Evolutionary conservation across 805 yeast species (phyloP).

Genomic region (Pichia nanzhaoensis): DNA sequence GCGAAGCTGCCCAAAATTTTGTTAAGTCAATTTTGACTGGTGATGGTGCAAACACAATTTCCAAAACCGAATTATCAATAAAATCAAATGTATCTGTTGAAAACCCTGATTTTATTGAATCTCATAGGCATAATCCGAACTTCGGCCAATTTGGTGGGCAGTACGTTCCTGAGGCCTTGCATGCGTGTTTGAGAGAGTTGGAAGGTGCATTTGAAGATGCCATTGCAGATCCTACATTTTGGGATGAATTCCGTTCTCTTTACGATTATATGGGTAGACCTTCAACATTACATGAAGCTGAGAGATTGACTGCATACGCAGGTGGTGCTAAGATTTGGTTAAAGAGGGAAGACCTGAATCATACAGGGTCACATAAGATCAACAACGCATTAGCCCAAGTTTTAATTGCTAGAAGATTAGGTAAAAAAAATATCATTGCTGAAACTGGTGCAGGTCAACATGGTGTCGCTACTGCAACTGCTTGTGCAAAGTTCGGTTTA

Average conservation of each 20-base stretch:
- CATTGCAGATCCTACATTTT: conserved; percentile 80
- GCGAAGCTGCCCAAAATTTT: conserved; percentile 56
- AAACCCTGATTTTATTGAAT: conserved; percentile 41
- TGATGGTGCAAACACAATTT: conserved; percentile 32
- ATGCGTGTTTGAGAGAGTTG: conserved; percentile 82
- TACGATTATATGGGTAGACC: conserved; percentile 97
- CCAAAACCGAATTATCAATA: conserved; percentile 13
- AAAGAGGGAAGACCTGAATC: conserved; percentile 93
- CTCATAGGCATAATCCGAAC: conserved; percentile 62
- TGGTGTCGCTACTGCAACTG: conserved; percentile 91
- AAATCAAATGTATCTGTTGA: conserved; percentile 15
- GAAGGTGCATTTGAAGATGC: conserved; percentile 86
- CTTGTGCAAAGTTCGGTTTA: conserved; percentile 88
- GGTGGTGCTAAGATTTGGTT: conserved; percentile 98
- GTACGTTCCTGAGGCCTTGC: conserved; percentile 94
- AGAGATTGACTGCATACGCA: conserved; percentile 77
- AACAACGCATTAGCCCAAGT: conserved; percentile 83
- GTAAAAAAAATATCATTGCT: conserved; percentile 72
- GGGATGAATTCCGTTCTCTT: conserved; percentile 83
- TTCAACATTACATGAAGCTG: conserved; percentile 85
- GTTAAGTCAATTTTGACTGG: conserved; percentile 65
- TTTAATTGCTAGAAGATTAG: conserved; percentile 69
- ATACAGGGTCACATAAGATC: conserved; percentile 84
- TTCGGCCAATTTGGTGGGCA: conserved; percentile 98
- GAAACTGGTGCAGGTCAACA: conserved; percentile 95